Conservation (phyloP, 1,284 basidiomycete species). For the Malassezia restricta region DNA sequence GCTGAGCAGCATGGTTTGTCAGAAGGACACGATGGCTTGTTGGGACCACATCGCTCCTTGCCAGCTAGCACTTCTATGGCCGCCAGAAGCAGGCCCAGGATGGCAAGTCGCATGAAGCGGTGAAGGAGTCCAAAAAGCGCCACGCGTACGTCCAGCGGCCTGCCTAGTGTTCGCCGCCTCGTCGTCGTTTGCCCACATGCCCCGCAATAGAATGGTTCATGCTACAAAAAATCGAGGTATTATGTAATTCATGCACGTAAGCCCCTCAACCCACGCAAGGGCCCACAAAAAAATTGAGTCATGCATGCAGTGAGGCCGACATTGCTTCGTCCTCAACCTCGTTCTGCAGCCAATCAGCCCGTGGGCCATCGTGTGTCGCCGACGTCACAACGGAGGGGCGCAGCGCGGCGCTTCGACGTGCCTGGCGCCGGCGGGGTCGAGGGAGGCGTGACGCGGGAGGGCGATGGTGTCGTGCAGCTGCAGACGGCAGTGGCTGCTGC, state of each 20-base stretch:
- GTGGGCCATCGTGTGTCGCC: not conserved
- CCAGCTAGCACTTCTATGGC: not conserved
- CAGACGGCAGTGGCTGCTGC: not conserved
- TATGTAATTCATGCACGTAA: no score
- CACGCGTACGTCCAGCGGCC: no score
- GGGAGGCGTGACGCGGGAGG: not conserved
- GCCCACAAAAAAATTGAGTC: no score
- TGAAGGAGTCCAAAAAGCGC: not conserved
- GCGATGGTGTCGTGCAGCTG: not conserved
- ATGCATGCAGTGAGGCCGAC: no score
- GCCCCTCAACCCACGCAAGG: no score
- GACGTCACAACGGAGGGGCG: not conserved
- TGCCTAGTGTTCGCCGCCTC: no score
- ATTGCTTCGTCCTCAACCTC: not conserved
- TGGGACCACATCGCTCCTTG: not conserved
- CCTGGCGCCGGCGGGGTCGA: not conserved
- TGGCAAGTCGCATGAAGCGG: not conserved
- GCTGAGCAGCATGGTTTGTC: conserved; percentile 30
- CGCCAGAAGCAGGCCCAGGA: not conserved
- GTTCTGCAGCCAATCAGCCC: not conserved
- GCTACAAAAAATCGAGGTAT: no score
- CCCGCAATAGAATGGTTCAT: no score
- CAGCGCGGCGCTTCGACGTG: not conserved
- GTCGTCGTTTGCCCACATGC: no score
- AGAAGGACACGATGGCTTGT: conserved; percentile 16